Evolutionary conservation across 768 basidiomycete species (phyloP), one percentile per base, ranked within the genome.

Genomic region (Coprinellus micaceus): DNA sequence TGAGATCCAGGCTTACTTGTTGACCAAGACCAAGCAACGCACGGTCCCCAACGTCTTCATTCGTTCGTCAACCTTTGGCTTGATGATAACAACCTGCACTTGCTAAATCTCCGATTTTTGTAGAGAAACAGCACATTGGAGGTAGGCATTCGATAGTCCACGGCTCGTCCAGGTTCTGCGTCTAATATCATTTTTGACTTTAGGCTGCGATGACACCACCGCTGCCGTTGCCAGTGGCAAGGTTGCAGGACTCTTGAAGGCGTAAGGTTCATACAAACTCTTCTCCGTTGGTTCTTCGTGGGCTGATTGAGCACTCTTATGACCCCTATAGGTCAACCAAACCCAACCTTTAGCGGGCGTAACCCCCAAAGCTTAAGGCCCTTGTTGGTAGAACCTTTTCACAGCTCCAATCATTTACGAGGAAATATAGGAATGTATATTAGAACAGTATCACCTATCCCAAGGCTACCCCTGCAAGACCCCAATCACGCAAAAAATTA

Each of bases 21-120:
- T 11, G 2, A 53, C 79, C 61, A 86, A 83, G 78, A 88, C 88
- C 0, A 77, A 77, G 0, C 90, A 88, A 61, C 68, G 80, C 21
- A 86, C 86, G 11, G 91, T 93, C 4, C 91, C 91, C 28, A 88
- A 84, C 64, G 77, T 89, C 56, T 93, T 89, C 73, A 79, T 92
- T 65, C 80, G 88, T 89, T 58, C 77, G 77, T 74, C 50, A 4
- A n/a, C 13, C 22, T 33, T 25, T 17, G 36, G 5, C 25, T 22
- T 46, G 25, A 37, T 24, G n/a, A n/a, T n/a, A n/a, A n/a, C n/a
- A n/a, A n/a, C n/a, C 21, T 28, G 24, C 52, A 41, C 1, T 17
- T 40, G n/a, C 30, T 59, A 13, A 50, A 36, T 29, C 19, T 45
- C 15, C 7, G 29, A 9, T 21, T 24, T 43, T 25, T 29, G 24